Evolutionary conservation across 2,329 filamentous ascomycete genomes (phyloP).

Genomic region (Beauveria rudraprayagi): DNA sequence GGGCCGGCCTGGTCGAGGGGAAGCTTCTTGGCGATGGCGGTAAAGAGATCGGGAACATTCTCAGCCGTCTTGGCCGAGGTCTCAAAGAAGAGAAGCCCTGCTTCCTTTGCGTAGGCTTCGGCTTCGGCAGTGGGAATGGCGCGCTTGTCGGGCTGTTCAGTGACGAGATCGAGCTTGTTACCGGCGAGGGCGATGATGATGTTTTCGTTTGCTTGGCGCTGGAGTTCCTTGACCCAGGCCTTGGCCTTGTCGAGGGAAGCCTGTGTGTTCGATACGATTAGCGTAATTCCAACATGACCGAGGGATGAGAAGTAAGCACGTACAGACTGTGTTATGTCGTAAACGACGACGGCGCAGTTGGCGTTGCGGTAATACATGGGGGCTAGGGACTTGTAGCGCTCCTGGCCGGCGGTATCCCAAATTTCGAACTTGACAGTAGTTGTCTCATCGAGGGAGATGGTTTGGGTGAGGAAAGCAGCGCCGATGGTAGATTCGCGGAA

Average conservation of each 20-base stretch:
- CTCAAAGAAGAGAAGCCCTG: conserved; percentile 93
- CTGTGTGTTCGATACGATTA: conserved; percentile 37
- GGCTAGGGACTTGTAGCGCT: conserved; percentile 96
- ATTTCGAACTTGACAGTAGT: conserved; percentile 99
- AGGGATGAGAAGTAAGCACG: conserved; percentile 25
- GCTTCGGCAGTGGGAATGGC: conserved; percentile 84
- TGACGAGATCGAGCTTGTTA: conserved; percentile 95
- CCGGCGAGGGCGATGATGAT: conserved; percentile 97
- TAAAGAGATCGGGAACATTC: conserved; percentile 94
- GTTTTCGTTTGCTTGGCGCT: conserved; percentile 98
- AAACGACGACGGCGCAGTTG: conserved; percentile 98
- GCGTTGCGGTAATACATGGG: conserved; percentile 99
- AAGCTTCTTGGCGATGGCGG: conserved; percentile 94
- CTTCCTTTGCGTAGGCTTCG: conserved; percentile 89
- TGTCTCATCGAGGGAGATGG: conserved; percentile 93
- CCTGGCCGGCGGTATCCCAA: conserved; percentile 97
- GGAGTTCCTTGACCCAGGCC: conserved; percentile 97
- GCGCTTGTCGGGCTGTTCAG: conserved; percentile 89
- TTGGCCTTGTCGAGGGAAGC: conserved; percentile 98
- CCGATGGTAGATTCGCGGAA: conserved; percentile 98
- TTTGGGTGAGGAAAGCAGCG: conserved; percentile 97
- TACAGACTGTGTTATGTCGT: conserved; percentile 99
- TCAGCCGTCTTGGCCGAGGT: conserved; percentile 96
- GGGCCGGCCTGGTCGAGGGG: conserved; percentile 95
- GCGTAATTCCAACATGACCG: not conserved